These are phyloP conservation scores for Cicer arietinum DNA, from an alignment of 306 rosid species.

Conservation along the genomic window DNA sequence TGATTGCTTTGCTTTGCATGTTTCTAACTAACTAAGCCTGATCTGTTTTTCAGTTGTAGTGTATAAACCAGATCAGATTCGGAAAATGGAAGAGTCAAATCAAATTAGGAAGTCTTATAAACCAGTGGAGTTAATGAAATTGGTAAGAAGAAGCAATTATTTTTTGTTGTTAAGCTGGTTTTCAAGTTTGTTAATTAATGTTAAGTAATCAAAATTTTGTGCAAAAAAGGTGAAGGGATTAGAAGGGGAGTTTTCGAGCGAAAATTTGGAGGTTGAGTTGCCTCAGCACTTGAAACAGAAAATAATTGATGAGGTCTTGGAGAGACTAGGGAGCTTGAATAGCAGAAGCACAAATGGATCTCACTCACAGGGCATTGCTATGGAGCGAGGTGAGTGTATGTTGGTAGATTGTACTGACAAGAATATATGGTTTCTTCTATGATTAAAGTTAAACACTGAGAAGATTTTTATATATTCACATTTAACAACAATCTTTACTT, in stretches of 20 bases:
- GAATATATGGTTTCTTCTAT: not conserved
- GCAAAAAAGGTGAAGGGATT: conserved; percentile 68
- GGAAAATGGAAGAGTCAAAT: conserved; percentile 82
- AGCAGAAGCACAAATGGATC: conserved; percentile 42
- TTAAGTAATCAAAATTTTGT: conserved; percentile 33
- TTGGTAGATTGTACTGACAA: conserved; percentile 12
- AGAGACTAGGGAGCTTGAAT: conserved; percentile 65
- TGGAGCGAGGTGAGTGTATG: conserved; percentile 72
- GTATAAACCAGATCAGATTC: conserved; percentile 91
- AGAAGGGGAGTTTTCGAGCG: conserved; percentile 60
- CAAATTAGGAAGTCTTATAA: conserved; percentile 69
- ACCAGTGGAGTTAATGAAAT: conserved; percentile 74
- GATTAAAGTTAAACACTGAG: not conserved
- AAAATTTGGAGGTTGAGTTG: conserved; percentile 56
- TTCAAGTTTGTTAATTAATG: conserved; percentile 32
- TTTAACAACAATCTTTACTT: not conserved
- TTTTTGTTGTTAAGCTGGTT: conserved; percentile 29
- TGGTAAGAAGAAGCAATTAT: conserved; percentile 56
- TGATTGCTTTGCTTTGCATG: conserved; percentile 30
- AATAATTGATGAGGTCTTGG: conserved; percentile 68
- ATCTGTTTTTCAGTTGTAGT: conserved; percentile 56
- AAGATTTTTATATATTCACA: conserved; percentile 4
- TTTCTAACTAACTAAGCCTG: conserved; percentile 5
- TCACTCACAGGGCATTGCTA: conserved; percentile 39
- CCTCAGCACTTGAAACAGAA: conserved; percentile 74